Conservation (phyloP, 805 yeast genomes). For the Candida boleticola region DNA sequence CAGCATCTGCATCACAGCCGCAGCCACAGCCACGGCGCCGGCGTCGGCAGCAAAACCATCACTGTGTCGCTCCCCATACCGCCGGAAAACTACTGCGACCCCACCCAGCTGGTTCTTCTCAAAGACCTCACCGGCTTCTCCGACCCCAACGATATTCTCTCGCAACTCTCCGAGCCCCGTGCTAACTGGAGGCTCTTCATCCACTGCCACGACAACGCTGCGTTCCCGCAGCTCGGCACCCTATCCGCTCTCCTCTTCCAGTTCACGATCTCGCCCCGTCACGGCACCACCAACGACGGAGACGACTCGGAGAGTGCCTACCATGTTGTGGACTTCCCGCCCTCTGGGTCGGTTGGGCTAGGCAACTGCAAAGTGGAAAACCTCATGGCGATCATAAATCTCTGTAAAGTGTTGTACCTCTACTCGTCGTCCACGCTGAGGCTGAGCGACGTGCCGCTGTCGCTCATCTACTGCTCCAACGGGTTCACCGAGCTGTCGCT, state of each 20-base stretch:
- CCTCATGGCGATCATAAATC: conserved; percentile 60
- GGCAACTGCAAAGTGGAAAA: conserved; percentile 67
- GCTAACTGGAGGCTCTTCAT: conserved; percentile 55
- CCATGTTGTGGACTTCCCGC: conserved; percentile 62
- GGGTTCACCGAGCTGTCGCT: conserved; percentile 91
- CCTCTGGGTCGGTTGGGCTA: conserved; percentile 78
- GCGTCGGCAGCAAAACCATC: background rate
- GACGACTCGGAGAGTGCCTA: conserved; percentile 14
- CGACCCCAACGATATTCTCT: background rate
- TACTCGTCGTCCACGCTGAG: conserved; percentile 30
- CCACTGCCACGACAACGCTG: conserved; percentile 58
- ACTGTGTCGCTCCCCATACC: background rate
- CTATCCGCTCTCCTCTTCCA: conserved; percentile 34
- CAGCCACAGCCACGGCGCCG: background rate
- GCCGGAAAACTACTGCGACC: background rate
- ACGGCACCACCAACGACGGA: conserved; percentile 10
- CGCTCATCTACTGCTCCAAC: conserved; percentile 76
- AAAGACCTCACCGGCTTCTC: background rate
- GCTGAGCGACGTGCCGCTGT: conserved; percentile 34
- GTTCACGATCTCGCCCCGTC: conserved; percentile 25
- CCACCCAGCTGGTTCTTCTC: background rate
- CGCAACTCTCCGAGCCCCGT: conserved; percentile 41
- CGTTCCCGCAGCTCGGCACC: conserved; percentile 47
- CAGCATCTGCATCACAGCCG: background rate
- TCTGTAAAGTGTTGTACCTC: conserved; percentile 63